Conservation (phyloP, 2,329 filamentous ascomycete species). For the Exophiala phaeomuriformis region DNA sequence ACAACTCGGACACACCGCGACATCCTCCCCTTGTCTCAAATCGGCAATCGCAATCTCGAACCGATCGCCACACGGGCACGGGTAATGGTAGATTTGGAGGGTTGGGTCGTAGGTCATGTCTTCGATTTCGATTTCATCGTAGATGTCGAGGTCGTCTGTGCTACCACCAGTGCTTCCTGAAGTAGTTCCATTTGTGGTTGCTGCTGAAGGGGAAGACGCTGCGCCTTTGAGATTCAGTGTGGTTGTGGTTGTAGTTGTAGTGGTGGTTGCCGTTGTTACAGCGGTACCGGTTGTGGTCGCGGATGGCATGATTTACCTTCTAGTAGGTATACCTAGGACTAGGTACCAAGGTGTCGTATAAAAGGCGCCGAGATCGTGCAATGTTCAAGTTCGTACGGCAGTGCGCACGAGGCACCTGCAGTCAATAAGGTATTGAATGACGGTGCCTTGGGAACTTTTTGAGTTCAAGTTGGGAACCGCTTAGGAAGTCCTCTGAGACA, state of each 20-base stretch:
- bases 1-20: constrained; percentile 95
- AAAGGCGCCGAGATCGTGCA: too few species aligned
- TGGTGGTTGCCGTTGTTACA: constrained; percentile 5
- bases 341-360: not conserved
- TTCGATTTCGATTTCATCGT: constrained; percentile 98
- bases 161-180: too few species aligned
- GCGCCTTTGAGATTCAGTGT: not conserved
- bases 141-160: constrained; percentile 61
- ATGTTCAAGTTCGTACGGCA: too few species aligned
- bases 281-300: constrained; percentile 9
- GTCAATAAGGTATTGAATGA: too few species aligned
- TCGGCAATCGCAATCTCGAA: constrained; percentile 87
- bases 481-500: too few species aligned
- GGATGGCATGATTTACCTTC: constrained; percentile 6
- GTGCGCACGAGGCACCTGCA: too few species aligned
- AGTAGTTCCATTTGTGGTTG: too few species aligned
- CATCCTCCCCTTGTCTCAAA: constrained; percentile 79
- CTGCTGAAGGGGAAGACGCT: not conserved
- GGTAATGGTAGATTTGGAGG: constrained; percentile 87
- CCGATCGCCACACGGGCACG: constrained; percentile 92
- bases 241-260: constrained; percentile 4
- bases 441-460: too few species aligned
- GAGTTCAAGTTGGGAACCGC: too few species aligned
- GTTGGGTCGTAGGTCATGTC: constrained; percentile 87
- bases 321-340: not conserved